Evolutionary conservation across 176 grass and related monocot species (phyloP), one percentile per base, ranked within the genome.

Genomic region (Triticum aestivum): DNA sequence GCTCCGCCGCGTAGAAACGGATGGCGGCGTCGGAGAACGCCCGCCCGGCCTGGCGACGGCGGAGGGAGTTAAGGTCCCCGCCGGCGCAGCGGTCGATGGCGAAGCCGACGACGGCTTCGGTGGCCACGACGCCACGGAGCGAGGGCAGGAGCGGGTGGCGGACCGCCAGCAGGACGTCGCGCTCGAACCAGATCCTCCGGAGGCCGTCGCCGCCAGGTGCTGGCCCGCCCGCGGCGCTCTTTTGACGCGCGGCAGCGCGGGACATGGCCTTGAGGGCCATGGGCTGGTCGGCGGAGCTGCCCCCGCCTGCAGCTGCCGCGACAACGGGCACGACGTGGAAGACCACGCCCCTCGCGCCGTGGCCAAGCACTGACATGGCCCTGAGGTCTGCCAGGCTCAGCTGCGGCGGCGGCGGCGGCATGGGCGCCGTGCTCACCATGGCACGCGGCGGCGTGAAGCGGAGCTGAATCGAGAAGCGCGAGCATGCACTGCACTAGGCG

Each of bases 171-270:
- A 99, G 91, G 65, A 94, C 94, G 76, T 99, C 97, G 64, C 90
- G 92, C 92, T 99, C 97, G 86, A 96, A 94, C 97, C 97, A 99
- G 79, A 99, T 87, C 61, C 97, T 84, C 26, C 94, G 88, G 88
- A 94, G 93, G 1, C 88, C 85, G 58, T 99, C 85, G 41, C 80
- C 75, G 29, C 42, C 34, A 52, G 49, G 49, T 52, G 49, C 49
- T 52, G 45, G 45, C 45, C 12, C 45, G 45, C 11, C 45, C 11
- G 5, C 54, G 47, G 49, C 56, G 7, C 82, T 24, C 75, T 89
- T 91, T 84, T 37, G 89, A 78, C 91, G 92, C 61, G 94, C 87
- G 3, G 86, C 94, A 61, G 89, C 71, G 38, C 93, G 91, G 64
- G 91, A 98, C 11, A 98, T 88, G 9, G 96, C 90, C 82, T 98